phyloP scores from a whole-genome alignment of 768 basidiomycete species.

The Hygrophorus pudorinus region DNA sequence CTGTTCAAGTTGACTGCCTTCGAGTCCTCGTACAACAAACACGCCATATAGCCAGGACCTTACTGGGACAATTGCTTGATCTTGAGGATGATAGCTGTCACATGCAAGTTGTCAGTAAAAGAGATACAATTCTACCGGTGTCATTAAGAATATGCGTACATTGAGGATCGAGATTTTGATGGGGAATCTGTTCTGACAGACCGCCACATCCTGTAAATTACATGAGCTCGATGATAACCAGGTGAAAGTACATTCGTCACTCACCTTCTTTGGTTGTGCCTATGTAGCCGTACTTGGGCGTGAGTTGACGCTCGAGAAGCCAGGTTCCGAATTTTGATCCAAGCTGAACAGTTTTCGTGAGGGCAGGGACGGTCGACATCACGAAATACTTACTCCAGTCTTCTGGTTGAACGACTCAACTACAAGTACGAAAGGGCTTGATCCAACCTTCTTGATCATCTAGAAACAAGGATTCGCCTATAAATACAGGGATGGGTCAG shows the following conservation, averaged over 20 bases:
- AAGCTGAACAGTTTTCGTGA: slow-evolving; percentile 28
- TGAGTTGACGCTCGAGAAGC: slow-evolving; percentile 73
- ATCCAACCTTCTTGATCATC: slow-evolving; percentile 62
- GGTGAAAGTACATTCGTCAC: slow-evolving; percentile 9
- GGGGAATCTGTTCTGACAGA: slow-evolving; percentile 75
- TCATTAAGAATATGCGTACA: slow-evolving; percentile 8
- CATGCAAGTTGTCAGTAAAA: slow-evolving; percentile 10
- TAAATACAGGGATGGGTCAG: neutral
- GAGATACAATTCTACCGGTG: neutral
- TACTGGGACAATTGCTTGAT: slow-evolving; percentile 32
- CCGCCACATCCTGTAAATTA: slow-evolving; percentile 35
- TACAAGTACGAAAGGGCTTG: slow-evolving; percentile 69
- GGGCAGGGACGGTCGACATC: neutral
- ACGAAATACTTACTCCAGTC: slow-evolving; percentile 49
- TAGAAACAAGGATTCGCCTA: slow-evolving; percentile 12
- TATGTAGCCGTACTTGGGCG: slow-evolving; percentile 76
- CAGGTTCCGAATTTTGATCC: slow-evolving; percentile 81
- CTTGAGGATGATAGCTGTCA: slow-evolving; percentile 37
- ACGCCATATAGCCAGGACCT: neutral
- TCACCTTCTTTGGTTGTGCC: slow-evolving; percentile 65
- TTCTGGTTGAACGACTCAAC: slow-evolving; percentile 84
- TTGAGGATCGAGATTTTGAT: slow-evolving; percentile 22
- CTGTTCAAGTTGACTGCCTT: neutral
- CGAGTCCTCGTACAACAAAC: neutral
- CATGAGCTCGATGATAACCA: neutral